Evolutionary conservation across 202 grass and related monocot species (phyloP).

Genomic region (Hordeum pubiflorum): DNA sequence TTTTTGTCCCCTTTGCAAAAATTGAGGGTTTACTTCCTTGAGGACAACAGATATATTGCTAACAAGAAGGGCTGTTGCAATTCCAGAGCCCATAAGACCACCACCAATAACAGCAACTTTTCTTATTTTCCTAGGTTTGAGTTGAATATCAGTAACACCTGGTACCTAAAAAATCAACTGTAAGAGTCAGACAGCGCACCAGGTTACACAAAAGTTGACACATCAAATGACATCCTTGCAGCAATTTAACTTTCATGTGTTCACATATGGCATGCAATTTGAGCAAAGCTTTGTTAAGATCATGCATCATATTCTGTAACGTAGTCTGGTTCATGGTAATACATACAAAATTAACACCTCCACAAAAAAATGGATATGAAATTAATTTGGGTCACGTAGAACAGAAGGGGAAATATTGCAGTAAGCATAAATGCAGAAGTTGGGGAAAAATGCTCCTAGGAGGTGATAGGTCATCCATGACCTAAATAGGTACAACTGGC

Average conservation of each 20-base stretch:
- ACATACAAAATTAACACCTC: not conserved
- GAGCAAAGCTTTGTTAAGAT: not conserved
- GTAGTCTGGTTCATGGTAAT: not conserved
- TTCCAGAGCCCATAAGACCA: slow-evolving; percentile 98
- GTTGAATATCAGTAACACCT: slow-evolving; percentile 80
- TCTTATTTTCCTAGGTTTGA: slow-evolving; percentile 84
- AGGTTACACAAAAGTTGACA: not conserved
- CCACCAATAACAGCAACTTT: slow-evolving; percentile 96
- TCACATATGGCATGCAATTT: not conserved
- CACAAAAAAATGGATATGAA: not conserved
- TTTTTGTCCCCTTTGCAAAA: slow-evolving; percentile 81
- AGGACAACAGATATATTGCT: slow-evolving; percentile 74
- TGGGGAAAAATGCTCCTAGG: not conserved
- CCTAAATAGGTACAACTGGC: not conserved
- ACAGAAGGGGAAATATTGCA: not conserved
- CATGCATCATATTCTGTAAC: not conserved
- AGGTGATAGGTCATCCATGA: not conserved
- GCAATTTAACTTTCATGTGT: slow-evolving; percentile 1
- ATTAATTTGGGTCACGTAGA: not conserved
- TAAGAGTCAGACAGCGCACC: slow-evolving; percentile 6
- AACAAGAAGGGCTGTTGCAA: slow-evolving; percentile 85
- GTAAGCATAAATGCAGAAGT: not conserved
- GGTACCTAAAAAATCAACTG: slow-evolving; percentile 59
- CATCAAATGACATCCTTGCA: slow-evolving; percentile 1
- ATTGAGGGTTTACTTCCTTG: slow-evolving; percentile 83